Base-by-base conservation (phyloP, 2,329 filamentous ascomycete species). In the Penicillium brevicompactum region DNA sequence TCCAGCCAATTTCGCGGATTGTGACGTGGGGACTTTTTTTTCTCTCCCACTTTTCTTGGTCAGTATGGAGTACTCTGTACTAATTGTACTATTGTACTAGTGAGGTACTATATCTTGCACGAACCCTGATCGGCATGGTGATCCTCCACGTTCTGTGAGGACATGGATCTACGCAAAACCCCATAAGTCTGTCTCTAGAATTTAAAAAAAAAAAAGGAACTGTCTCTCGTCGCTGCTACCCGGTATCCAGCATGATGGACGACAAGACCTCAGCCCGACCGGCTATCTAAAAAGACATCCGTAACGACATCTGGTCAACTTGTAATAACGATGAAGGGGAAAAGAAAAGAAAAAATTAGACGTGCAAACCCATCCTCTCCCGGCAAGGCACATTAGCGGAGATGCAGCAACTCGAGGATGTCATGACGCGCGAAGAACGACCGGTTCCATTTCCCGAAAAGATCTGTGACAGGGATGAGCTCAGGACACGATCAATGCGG, bases 391-490 rank as follows among this genome's bases (percentile, higher is more conserved):
- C 13, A 46, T 65, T 56, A 73, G 61, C 64, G 64, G 18, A 73
- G 60, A 61, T 67, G 59, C 14, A 72, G 55, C 52, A 80, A 74
- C 63, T 78, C 77, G 45, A 94, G 74, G 22, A 93, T 76, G 71
- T 94, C 87, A 69, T 93, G 82, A n/a, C 86, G 82, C 61, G 89
- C 80, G 68, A 89, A 92, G 70, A 88, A 92, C 18, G 84, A 85
- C 48, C 91, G 82, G 59, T 90, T 87, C 53, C 84, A 81, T 77
- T 95, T 95, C 8, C 91, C 91, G 61, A 87, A 89, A 13, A 94
- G 74, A 72, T 94, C 89, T 92, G 40, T 27, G 37, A 5, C 41
- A 2, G n/a, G 8, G 4, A 21, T 55, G 18, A 51, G 42, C 32
- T n/a, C 7, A 2, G n/a, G 27, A 32, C 47, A 16, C 14, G 13